Evolutionary conservation across 2,329 filamentous ascomycete species (phyloP).

Genomic region (Neospermospora avenae): DNA sequence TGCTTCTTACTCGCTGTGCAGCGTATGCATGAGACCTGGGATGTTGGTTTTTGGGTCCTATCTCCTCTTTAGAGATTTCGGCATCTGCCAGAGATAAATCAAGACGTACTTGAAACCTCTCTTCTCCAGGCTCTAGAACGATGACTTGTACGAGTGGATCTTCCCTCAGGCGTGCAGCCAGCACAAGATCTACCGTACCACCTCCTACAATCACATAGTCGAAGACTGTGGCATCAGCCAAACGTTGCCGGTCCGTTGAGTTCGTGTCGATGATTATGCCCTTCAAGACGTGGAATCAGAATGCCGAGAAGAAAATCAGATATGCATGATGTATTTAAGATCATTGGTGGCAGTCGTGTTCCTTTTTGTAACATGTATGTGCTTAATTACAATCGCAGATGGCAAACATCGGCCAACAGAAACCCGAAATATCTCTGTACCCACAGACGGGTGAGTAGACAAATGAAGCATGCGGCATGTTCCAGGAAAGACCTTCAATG

Average conservation of each 20-base stretch:
- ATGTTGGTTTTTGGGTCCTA: constrained; percentile 36
- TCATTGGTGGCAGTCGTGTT: too few species aligned
- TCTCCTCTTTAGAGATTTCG: background rate
- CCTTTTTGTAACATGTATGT: too few species aligned
- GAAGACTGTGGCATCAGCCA: background rate
- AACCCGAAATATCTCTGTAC: too few species aligned
- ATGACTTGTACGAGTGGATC: constrained; percentile 37
- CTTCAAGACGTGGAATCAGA: too few species aligned
- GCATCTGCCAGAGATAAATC: background rate
- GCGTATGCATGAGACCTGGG: constrained; percentile 34
- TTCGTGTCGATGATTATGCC: too few species aligned
- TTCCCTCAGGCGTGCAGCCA: constrained; percentile 41
- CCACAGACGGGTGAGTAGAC: background rate
- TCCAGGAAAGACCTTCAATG: too few species aligned
- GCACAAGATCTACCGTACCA: constrained; percentile 34
- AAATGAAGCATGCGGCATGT: too few species aligned
- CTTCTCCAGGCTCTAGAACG: constrained; percentile 41
- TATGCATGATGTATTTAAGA: too few species aligned
- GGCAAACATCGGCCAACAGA: too few species aligned
- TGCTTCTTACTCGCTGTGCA: constrained; percentile 36
- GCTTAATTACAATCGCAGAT: too few species aligned
- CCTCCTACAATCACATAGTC: constrained; percentile 44
- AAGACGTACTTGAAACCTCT: constrained; percentile 26
- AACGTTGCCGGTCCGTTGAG: background rate
- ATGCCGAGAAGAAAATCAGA: too few species aligned